Percentiles rank a stretch among this genome's conserved stretches.
Evolutionary conservation across 495 filamentous ascomycete genomes (phyloP).

Genomic region (Penicillium goetzii): DNA sequence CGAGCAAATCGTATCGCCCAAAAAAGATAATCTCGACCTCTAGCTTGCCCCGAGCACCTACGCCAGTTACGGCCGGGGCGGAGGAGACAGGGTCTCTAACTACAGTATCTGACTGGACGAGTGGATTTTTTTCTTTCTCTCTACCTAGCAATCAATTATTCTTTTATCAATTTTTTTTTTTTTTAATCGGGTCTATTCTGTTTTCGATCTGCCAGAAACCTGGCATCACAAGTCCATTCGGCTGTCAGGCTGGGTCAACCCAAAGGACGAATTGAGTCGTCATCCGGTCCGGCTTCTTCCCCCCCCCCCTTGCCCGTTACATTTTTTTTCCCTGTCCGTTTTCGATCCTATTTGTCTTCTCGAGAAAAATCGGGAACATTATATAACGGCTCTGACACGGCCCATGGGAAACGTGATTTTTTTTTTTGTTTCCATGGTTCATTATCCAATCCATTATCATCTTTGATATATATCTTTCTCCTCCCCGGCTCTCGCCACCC

Average conservation of each 20-base stretch:
- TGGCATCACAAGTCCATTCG: constrained; percentile 33
- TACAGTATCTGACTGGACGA: not conserved
- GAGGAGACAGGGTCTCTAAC: not conserved
- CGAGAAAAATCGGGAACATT: not conserved
- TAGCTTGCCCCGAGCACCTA: constrained; percentile 4
- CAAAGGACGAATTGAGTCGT: constrained; percentile 17
- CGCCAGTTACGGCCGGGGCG: not conserved
- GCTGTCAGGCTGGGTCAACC: constrained; percentile 19
- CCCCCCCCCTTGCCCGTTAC: constrained; percentile 18
- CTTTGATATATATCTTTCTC: not conserved
- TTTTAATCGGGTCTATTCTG: not conserved
- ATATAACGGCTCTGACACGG: not conserved
- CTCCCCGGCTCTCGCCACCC: not conserved
- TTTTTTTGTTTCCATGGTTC: not conserved
- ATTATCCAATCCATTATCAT: not conserved
- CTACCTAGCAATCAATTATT: not conserved
- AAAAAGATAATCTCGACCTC: too few relatives aligned
- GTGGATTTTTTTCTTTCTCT: not conserved
- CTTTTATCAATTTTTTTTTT: not conserved
- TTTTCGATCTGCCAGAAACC: not conserved
- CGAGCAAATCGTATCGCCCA: constrained; percentile 19
- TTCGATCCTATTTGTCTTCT: not conserved
- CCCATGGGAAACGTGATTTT: not conserved
- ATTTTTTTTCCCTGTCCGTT: not conserved
- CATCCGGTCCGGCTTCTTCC: constrained; percentile 17